A percentile compares a stretch with the other conserved stretches of the same genome.
phyloP scores from a whole-genome alignment of 768 basidiomycete species.

The Auricularia auricula-judae region DNA sequence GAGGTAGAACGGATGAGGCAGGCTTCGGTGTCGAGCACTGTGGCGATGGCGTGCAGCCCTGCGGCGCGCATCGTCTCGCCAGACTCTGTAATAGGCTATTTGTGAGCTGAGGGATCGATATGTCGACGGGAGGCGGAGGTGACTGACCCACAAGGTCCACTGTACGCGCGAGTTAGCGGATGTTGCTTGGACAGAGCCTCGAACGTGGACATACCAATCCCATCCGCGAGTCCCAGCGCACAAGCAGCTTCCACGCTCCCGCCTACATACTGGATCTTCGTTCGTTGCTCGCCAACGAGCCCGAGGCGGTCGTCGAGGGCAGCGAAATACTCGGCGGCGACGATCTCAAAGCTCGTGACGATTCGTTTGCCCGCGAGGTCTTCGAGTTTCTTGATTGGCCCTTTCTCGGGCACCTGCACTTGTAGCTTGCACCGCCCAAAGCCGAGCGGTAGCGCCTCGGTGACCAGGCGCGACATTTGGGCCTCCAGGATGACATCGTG shows the following conservation, averaged over 20 bases:
- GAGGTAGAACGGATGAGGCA: slow-evolving; percentile 78
- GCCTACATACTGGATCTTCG: slow-evolving; percentile 89
- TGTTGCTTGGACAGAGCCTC: not conserved
- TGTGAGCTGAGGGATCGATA: not conserved
- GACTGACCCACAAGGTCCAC: slow-evolving; percentile 89
- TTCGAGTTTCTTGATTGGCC: slow-evolving; percentile 57
- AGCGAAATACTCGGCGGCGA: slow-evolving; percentile 69
- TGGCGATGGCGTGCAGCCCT: slow-evolving; percentile 86
- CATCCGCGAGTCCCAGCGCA: slow-evolving; percentile 90
- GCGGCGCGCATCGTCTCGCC: slow-evolving; percentile 99
- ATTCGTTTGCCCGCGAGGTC: slow-evolving; percentile 84
- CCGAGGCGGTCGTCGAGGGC: slow-evolving; percentile 42
- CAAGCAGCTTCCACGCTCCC: slow-evolving; percentile 98
- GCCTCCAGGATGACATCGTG: slow-evolving; percentile 95
- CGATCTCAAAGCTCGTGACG: slow-evolving; percentile 91
- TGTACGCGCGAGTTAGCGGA: slow-evolving; percentile 17
- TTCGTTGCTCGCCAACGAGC: slow-evolving; percentile 45
- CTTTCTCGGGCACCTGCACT: slow-evolving; percentile 78
- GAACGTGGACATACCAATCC: slow-evolving; percentile 56
- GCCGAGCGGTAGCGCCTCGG: slow-evolving; percentile 70
- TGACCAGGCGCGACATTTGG: slow-evolving; percentile 65
- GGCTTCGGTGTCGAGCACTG: slow-evolving; percentile 77
- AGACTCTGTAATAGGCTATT: slow-evolving; percentile 50
- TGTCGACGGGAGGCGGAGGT: not conserved
- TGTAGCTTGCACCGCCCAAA: slow-evolving; percentile 74